Base-by-base conservation (phyloP, 1,284 basidiomycete genomes). In the Sporisorium graminicola region DNA sequence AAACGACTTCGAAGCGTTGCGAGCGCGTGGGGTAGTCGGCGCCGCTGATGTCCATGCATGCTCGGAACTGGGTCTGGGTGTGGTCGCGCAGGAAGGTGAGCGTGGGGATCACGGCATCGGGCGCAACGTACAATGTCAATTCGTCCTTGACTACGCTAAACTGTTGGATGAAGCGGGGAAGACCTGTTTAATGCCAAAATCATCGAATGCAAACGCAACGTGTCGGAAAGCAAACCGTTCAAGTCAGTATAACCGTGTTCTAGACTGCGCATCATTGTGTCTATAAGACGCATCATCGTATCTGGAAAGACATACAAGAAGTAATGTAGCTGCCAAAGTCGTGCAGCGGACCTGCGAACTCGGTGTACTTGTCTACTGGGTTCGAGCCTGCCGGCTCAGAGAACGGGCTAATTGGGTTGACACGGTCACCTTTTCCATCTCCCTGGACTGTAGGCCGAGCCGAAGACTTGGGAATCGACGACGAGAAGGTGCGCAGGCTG, bases 31-130 rank as follows among this genome's bases (percentile, higher is more conserved):
- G 97, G 86, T 91, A 98, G 88, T 99, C 97, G 33, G 93, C 96
- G 46, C 94, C 97, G 68, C 92, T 94, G 83, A 99, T 92, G 86
- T 99, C 96, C 90, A 97, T 93, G 74, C 92, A 89, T 62, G 89
- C 88, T 88, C 97, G 98, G 90, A 93, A 99, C 86, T 97, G 95
- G 83, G 93, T 95, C 86, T 96, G 94, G 4, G 92, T 90, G 87
- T 99, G 97, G 88, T 99, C 96, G 74, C 95, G 92, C 70, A 99
- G 89, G 89, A 99, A 99, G 20, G 91, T 93, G 79, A 99, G 89
- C 56, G 94, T 91, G 31, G 94, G 95, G 58, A 95, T 86, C 80
- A 99, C 88, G 62, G 90, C 93, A 24, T 91, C 89, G 6, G 97
- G 97, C 0, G 92, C 89, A 84, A 93, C 89, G 87, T 96, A 94